Evolutionary conservation across 495 filamentous ascomycete species (phyloP).

Genomic region (Xylaria nigripes): DNA sequence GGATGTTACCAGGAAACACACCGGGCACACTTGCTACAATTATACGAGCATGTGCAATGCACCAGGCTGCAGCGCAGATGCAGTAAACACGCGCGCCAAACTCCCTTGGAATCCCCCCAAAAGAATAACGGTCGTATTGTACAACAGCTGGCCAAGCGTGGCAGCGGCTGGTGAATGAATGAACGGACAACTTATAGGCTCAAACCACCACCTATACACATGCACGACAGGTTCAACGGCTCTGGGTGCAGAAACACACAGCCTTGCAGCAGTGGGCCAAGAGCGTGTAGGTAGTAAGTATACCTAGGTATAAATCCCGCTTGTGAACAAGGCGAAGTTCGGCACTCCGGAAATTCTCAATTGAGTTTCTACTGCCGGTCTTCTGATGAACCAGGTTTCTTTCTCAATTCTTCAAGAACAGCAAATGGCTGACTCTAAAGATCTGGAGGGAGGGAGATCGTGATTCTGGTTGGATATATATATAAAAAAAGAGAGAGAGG

Average conservation of each 20-base stretch:
- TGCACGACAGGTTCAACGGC: constrained; percentile 11
- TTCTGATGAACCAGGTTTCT: neutral
- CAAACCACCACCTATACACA: constrained; percentile 13
- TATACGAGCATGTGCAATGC: constrained; percentile 7
- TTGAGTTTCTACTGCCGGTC: neutral
- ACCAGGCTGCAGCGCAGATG: neutral
- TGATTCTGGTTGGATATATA: no score
- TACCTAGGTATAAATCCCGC: no score
- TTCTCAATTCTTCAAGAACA: neutral
- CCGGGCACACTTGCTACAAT: constrained; percentile 10
- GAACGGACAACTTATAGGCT: constrained; percentile 5
- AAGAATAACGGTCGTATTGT: neutral
- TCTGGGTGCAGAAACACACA: constrained; percentile 9
- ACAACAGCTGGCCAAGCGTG: neutral
- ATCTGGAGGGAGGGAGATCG: neutral
- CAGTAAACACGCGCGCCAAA: neutral
- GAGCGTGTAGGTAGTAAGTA: neutral
- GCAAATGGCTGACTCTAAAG: neutral
- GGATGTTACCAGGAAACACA: neutral
- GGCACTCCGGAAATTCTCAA: neutral
- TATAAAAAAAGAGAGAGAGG: no score
- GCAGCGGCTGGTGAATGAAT: neutral
- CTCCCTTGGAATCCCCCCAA: no score
- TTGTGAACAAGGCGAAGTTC: neutral
- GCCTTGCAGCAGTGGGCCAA: constrained; percentile 4